Evolutionary conservation across 2,329 filamentous ascomycete species (phyloP).

Genomic region (Apiospora saccharicola): DNA sequence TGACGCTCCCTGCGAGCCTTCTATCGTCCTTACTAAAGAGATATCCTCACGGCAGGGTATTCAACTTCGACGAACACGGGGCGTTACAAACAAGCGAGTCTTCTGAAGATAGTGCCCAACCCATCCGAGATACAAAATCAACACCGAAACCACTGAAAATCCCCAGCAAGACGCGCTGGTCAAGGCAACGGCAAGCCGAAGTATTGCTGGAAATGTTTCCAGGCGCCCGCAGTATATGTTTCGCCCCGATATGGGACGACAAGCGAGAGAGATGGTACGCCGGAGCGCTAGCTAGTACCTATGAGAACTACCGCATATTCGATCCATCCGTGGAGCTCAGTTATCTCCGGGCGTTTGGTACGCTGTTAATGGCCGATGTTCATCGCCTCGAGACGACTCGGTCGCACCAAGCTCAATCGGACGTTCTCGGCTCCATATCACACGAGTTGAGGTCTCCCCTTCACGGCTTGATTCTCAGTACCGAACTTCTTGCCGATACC

Average conservation of each 20-base stretch:
- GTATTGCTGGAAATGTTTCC: slow-evolving; percentile 44
- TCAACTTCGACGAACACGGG: background rate
- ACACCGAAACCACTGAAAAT: background rate
- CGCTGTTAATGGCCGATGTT: slow-evolving; percentile 63
- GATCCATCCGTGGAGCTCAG: slow-evolving; percentile 55
- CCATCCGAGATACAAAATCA: background rate
- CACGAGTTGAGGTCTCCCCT: slow-evolving; percentile 69
- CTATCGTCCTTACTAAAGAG: background rate
- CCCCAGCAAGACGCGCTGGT: background rate
- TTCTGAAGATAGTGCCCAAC: background rate
- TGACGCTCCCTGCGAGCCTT: background rate
- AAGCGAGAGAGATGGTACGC: slow-evolving; percentile 56
- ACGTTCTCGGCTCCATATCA: slow-evolving; percentile 65
- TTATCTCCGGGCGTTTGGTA: slow-evolving; percentile 58
- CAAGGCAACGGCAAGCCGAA: background rate
- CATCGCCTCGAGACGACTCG: slow-evolving; percentile 48
- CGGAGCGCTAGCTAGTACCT: slow-evolving; percentile 58
- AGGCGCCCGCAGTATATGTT: slow-evolving; percentile 52
- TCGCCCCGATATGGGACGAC: slow-evolving; percentile 57
- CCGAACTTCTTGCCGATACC: slow-evolving; percentile 61
- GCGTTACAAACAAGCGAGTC: background rate
- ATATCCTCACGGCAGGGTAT: background rate
- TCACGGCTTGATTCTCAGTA: slow-evolving; percentile 55
- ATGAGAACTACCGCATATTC: slow-evolving; percentile 49
- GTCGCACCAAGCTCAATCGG: slow-evolving; percentile 58